phyloP scores from a whole-genome alignment of 371 early-diverging fungal species.

The Encephalitozoon romaleae region DNA sequence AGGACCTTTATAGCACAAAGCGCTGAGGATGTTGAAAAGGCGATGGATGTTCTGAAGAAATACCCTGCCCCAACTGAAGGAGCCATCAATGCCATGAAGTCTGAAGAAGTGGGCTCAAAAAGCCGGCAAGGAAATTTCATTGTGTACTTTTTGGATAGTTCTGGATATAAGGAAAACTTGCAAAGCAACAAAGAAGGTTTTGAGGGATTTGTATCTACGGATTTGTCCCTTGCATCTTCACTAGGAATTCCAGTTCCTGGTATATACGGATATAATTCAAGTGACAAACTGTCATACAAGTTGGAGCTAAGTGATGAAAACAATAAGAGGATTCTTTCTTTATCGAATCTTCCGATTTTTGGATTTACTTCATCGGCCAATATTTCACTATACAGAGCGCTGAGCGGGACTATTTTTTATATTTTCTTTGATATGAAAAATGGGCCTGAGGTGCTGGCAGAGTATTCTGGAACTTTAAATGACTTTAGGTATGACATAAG shows the following conservation, averaged over 20 bases:
- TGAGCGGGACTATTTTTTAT: conserved; percentile 29
- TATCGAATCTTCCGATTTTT: conserved; percentile 20
- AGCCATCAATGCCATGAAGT: neutral
- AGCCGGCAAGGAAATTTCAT: neutral
- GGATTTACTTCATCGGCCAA: conserved; percentile 17
- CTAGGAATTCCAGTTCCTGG: conserved; percentile 45
- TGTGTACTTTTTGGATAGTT: neutral
- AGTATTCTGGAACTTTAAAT: neutral
- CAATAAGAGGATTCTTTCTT: neutral
- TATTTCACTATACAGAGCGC: conserved; percentile 13
- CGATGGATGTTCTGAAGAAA: neutral
- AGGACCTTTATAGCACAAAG: neutral
- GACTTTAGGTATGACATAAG: conserved; percentile 24
- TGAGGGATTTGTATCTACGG: conserved; percentile 38
- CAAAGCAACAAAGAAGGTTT: neutral
- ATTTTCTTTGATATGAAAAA: conserved; percentile 23
- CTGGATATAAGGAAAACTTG: neutral
- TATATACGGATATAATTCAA: conserved; percentile 46
- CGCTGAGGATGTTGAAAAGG: neutral
- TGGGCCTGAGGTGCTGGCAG: neutral
- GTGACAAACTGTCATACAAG: conserved; percentile 24
- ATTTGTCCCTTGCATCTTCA: conserved; percentile 32
- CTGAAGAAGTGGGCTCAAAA: neutral
- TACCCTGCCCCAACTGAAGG: neutral
- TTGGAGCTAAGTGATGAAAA: neutral